A percentile compares a stretch with the other conserved stretches of the same genome.
phyloP scores from a whole-genome alignment of 345 rosid genomes.

The Mercurialis annua region DNA sequence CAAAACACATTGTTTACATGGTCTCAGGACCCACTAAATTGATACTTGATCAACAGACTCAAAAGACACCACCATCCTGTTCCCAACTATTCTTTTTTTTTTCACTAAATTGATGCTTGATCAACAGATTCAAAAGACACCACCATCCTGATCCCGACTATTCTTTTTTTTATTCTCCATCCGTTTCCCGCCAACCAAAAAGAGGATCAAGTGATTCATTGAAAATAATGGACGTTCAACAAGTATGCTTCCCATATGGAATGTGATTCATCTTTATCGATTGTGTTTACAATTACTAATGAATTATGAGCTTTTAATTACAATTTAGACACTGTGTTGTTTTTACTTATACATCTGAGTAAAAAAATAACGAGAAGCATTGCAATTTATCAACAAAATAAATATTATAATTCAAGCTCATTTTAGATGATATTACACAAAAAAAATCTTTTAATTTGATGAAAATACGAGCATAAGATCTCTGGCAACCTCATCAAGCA shows the following conservation, averaged over 20 bases:
- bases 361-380: background rate
- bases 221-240: background rate
- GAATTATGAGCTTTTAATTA: background rate
- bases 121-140: no score
- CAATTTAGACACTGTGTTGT: background rate
- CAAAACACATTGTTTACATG: no score
- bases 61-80: no score
- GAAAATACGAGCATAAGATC: slow-evolving; percentile 37
- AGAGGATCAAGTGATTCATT: background rate
- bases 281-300: background rate
- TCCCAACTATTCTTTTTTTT: no score
- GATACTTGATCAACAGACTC: no score
- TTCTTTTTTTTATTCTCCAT: background rate
- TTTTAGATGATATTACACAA: background rate
- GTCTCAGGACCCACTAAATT: no score
- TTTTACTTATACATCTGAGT: background rate
- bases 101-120: no score
- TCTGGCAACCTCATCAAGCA: slow-evolving; percentile 59
- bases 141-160: no score
- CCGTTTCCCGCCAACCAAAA: background rate
- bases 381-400: background rate
- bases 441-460: background rate
- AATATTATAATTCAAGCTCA: background rate
- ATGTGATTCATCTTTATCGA: background rate
- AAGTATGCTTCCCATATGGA: background rate